Evolutionary conservation across 1,139 yeast species (phyloP), one percentile per base, ranked within the genome.

Genomic region (Taphrina sp.): DNA sequence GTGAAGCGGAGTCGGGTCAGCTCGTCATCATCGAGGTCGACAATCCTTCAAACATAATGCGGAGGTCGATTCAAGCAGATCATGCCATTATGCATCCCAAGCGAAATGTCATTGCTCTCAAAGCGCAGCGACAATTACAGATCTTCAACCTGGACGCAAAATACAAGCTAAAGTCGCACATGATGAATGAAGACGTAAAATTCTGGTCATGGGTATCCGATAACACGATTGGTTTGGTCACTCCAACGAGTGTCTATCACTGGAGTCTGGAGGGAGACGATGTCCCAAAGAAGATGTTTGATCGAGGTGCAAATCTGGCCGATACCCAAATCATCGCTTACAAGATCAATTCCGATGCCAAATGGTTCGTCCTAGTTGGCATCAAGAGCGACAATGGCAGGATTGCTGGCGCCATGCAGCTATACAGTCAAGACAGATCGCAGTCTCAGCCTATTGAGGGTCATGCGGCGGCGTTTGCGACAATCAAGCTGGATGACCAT

Each of bases 391-490:
- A 88, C 69, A 85, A 86, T 64, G 95, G 95, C 61, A 82, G 95
- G 66, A 87, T 94, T 65, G 96, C 90, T 33, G 99, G 99, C 67
- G 95, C 88, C 72, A 85, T 92, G 69, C 99, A 94, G 74, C 79
- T 94, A 61, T 94, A 76, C 72, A 85, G 95, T 59, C 85, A 83
- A 69, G 81, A 83, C 58, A 83, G 97, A 71, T 85, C 86, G 67
- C 88, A 90, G 51, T 89, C 97, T 16, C 99, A 94, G 74, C 94
- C 95, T 26, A 88, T 94, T 65, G 97, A 94, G 69, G 98, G 98
- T 64, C 98, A 94, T 70, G 97, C 95, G 57, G 92, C 95, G 59
- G 82, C 83, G 52, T 94, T 94, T 72, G 90, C 95, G 53, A 75
- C 78, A 58, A 72, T 92, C 61, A 77, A 82, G 62, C 76, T 90